Base-by-base conservation (phyloP, 1,284 basidiomycete species). In the Apiotrichum gamsii region DNA sequence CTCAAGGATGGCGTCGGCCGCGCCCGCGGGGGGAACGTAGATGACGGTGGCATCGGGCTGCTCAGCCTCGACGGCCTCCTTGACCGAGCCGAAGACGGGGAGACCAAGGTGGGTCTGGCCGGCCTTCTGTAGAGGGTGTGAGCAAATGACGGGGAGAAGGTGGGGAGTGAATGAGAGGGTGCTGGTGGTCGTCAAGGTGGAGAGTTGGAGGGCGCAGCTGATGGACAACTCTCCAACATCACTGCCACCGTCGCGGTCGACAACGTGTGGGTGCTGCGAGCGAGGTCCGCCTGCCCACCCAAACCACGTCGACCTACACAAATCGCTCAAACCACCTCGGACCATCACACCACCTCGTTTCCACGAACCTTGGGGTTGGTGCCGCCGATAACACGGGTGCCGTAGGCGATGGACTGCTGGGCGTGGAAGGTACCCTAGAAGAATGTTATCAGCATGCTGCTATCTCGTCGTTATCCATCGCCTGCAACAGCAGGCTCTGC, bases 381-480 rank as follows among this genome's bases (percentile, higher is more conserved):
- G 66, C 95, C 95, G 51, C 94, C 95, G 52, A 99, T 90, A 83
- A 98, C 90, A 52, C 86, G 87, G 51, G 95, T 98, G 47, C 70
- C 72, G 71, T 90, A 98, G 42, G 83, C 88, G 57, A 98, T 75
- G 39, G 95, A 91, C 74, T 97, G 91, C 70, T 82, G 85, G 57
- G 84, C 83, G 79, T 99, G 95, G 82, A 98, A 99, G 61, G 94
- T 97, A 62, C 85, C 94, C 91, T 96, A 45, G 18, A 20, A 36
- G 11, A 21, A 59, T n/a, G n/a, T n/a, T 23, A 35, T 51, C 43
- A 54, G 47, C 25, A 43, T 14, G 29, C 15, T 28, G 16, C 3
- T 24, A 31, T 10, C 6, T 20, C 20, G 19, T 19, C 15, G 30
- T 30, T 8, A 20, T 19, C 34, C 39, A 32, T 3, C 6, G 11